Base-by-base conservation (phyloP, 805 yeast genomes). In the Wickerhamomyces chambardii region DNA sequence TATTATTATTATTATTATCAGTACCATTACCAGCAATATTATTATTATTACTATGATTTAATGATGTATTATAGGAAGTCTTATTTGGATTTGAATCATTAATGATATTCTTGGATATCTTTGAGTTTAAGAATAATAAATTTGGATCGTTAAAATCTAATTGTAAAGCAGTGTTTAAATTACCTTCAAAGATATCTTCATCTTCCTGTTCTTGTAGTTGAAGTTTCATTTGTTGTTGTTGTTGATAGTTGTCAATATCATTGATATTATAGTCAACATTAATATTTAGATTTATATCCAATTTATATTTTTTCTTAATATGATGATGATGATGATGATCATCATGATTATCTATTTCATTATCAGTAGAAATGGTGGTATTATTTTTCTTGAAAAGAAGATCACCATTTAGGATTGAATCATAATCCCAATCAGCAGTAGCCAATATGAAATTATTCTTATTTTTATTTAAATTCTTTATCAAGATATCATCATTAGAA, bases 81-180 rank as follows among this genome's bases (percentile, higher is more conserved):
- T n/a, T n/a, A n/a, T n/a, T n/a, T n/a, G n/a, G n/a, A n/a, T n/a
- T n/a, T n/a, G n/a, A n/a, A n/a, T n/a, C n/a, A n/a, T n/a, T n/a
- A n/a, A 19, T 19, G 10, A 19, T 8, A 8, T 10, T 19, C 10
- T 19, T 19, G 22, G n/a, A 14, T 14, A 24, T n/a, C n/a, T n/a
- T n/a, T 12, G 27, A 24, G 12, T 24, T 71, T 17, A 78, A 71
- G 42, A 92, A 79, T 29, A 90, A 57, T 38, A 92, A 59, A 36
- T 78, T 68, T 12, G 92, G 84, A 56, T 92, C 99, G 51, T 89
- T 92, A 79, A 87, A 70, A 56, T 90, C 95, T 30, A 92, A 58
- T 43, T 66, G 67, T 29, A 78, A 53, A 21, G 63, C 63, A 25
- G 46, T 37, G 3, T 59, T 30, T 50, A 63, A 35, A 17, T 64